Conservation (phyloP, 805 yeast genomes). For the Ogataea sp. region DNA sequence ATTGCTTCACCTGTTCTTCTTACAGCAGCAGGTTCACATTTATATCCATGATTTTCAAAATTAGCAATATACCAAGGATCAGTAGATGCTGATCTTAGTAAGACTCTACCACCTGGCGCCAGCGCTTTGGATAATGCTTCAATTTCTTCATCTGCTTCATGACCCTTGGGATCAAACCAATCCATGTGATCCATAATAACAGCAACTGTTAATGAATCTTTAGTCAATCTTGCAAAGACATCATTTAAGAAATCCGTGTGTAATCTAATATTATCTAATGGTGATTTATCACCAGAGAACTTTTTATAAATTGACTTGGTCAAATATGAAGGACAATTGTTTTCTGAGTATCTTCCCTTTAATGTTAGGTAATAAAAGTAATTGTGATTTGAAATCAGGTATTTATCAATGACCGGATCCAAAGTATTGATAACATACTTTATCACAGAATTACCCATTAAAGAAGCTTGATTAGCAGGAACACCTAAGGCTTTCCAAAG, state of each 20-base stretch:
- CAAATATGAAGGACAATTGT: conserved; percentile 72
- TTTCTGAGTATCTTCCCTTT: conserved; percentile 48
- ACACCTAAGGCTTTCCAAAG: conserved; percentile 89
- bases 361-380: conserved; percentile 70
- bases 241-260: conserved; percentile 77
- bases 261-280: conserved; percentile 62
- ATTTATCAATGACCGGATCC: conserved; percentile 62
- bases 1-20: conserved; percentile 57
- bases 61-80: conserved; percentile 71
- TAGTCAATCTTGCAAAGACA: conserved; percentile 58
- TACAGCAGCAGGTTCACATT: conserved; percentile 60
- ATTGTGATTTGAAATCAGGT: conserved; percentile 61
- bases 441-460: conserved; percentile 68
- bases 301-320: conserved; percentile 48
- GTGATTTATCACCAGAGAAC: conserved; percentile 35
- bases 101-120: conserved; percentile 61
- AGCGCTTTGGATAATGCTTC: conserved; percentile 55
- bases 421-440: conserved; percentile 70
- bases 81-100: conserved; percentile 67
- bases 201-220: conserved; percentile 62
- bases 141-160: conserved; percentile 61
- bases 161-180: conserved; percentile 68
- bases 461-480: conserved; percentile 73
- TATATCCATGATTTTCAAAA: conserved; percentile 62
- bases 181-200: conserved; percentile 91